Conservation (phyloP, 495 filamentous ascomycete genomes). For the Entonaema liquescens region DNA sequence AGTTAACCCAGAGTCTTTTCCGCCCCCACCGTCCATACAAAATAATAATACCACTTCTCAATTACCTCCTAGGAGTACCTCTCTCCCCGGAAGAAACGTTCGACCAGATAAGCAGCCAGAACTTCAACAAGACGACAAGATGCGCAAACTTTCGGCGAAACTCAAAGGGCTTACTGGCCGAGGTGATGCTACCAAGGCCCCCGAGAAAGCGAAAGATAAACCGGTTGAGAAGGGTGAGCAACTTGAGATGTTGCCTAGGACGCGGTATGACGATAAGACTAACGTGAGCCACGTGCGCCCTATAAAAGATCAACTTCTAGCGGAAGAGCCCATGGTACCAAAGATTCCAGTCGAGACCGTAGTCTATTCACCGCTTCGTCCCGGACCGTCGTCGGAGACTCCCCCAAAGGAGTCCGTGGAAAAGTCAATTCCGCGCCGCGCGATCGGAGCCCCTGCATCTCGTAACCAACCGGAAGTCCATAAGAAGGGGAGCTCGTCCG, state of each 20-base stretch:
- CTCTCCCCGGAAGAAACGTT: slow-evolving; percentile 42
- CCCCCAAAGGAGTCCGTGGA: slow-evolving; percentile 37
- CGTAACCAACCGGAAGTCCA: slow-evolving; percentile 24
- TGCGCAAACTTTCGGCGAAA: slow-evolving; percentile 38
- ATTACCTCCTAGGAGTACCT: slow-evolving; percentile 42
- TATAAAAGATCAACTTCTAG: slow-evolving; percentile 1
- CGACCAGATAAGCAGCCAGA: slow-evolving; percentile 33
- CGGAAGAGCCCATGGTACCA: slow-evolving; percentile 8
- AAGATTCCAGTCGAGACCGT: slow-evolving; percentile 20
- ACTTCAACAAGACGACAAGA: slow-evolving; percentile 28
- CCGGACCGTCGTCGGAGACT: slow-evolving; percentile 17
- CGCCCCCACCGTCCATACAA: slow-evolving; percentile 26
- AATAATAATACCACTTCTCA: slow-evolving; percentile 22
- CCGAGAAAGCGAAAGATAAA: not conserved
- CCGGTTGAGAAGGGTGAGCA: not conserved
- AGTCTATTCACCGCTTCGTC: slow-evolving; percentile 9
- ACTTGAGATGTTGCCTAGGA: not conserved
- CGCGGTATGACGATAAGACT: not conserved
- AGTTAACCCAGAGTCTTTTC: slow-evolving; percentile 21
- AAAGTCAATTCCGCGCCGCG: slow-evolving; percentile 32
- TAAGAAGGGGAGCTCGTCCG: slow-evolving; percentile 33
- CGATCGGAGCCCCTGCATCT: slow-evolving; percentile 26
- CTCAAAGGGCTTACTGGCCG: slow-evolving; percentile 24
- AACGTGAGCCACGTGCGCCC: not conserved
- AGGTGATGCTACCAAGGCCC: slow-evolving; percentile 12